phyloP scores from a whole-genome alignment of 495 filamentous ascomycete species.

The Pseudevernia furfuracea region DNA sequence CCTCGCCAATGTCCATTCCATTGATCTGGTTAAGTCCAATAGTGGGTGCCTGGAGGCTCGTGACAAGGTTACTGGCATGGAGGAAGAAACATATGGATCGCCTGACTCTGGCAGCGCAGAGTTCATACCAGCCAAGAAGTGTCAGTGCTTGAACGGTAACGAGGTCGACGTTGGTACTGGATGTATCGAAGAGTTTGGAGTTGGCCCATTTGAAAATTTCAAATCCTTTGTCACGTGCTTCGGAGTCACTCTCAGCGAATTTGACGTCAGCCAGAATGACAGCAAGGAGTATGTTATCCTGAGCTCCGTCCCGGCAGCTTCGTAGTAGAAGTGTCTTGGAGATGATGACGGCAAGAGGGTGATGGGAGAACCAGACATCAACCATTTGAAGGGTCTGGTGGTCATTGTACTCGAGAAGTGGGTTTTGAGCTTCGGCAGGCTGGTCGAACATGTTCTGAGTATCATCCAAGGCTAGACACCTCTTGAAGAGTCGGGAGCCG shows the following conservation, averaged over 20 bases:
- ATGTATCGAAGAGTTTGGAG: conserved; percentile 12
- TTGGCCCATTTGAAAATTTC: conserved; percentile 23
- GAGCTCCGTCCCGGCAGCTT: conserved; percentile 24
- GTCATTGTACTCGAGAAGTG: conserved; percentile 24
- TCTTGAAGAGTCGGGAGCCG: conserved; percentile 15
- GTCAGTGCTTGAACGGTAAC: conserved; percentile 24
- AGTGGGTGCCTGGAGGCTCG: conserved; percentile 21
- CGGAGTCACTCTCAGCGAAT: conserved; percentile 20
- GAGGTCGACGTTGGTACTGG: conserved; percentile 8
- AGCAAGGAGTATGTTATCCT: conserved; percentile 28
- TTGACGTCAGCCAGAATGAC: conserved; percentile 29
- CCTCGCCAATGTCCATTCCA: conserved; percentile 24
- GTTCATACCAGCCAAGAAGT: conserved; percentile 23
- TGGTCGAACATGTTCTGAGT: conserved; percentile 27
- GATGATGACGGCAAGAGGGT: conserved; percentile 28
- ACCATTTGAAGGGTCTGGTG: conserved; percentile 29
- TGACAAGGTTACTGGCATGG: conserved; percentile 19
- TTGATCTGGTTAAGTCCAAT: conserved; percentile 22
- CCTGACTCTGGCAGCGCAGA: conserved; percentile 20
- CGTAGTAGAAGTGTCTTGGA: conserved; percentile 30
- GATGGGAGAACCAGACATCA: conserved; percentile 30
- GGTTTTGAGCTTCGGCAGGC: conserved; percentile 11
- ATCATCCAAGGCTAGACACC: conserved; percentile 20
- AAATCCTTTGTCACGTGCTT: conserved; percentile 10
- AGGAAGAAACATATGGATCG: conserved; percentile 20